Percentiles rank a stretch among this genome's conserved stretches.
These are phyloP conservation scores for Phytophthora boehmeriae DNA, from an alignment of 352 stramenopile genomes.

Conservation along the genomic window DNA sequence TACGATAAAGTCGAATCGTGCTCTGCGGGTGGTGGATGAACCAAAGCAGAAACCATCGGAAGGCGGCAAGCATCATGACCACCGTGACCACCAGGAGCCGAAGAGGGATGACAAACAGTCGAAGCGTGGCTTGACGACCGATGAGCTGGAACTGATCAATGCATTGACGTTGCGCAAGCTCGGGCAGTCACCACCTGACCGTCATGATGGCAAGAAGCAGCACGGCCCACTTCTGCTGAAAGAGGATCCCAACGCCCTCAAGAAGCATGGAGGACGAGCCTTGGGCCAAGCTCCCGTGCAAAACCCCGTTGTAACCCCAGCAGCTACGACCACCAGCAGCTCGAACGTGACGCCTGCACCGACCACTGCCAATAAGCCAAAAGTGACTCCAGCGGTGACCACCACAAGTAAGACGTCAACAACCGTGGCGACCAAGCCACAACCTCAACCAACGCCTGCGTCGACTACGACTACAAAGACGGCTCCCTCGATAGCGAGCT, in stretches of 20 bases:
- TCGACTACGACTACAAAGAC: slow-evolving; percentile 5
- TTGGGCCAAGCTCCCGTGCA: slow-evolving; percentile 14
- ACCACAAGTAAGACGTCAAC: neutral
- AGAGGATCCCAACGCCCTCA: neutral
- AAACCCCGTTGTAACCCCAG: no score
- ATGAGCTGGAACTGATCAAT: neutral
- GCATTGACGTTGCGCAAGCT: neutral
- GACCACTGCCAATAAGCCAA: slow-evolving; percentile 10
- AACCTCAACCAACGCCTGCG: neutral
- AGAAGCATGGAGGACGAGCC: neutral
- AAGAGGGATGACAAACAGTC: neutral
- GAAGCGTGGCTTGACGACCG: neutral
- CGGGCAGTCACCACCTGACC: neutral
- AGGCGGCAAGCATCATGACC: slow-evolving; percentile 9
- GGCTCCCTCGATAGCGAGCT: neutral
- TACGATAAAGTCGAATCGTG: neutral
- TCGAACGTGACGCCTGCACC: slow-evolving; percentile 7
- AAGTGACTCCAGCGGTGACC: slow-evolving; percentile 10
- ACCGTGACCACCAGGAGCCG: neutral
- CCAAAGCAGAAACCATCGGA: slow-evolving; percentile 9
- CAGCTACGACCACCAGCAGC: slow-evolving; percentile 8
- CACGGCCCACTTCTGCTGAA: neutral
- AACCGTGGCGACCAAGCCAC: neutral
- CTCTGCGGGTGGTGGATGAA: slow-evolving; percentile 11
- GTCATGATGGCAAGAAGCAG: slow-evolving; percentile 3